Evolutionary conservation across 1,139 yeast genomes (phyloP).

Genomic region (Taphrina populina): DNA sequence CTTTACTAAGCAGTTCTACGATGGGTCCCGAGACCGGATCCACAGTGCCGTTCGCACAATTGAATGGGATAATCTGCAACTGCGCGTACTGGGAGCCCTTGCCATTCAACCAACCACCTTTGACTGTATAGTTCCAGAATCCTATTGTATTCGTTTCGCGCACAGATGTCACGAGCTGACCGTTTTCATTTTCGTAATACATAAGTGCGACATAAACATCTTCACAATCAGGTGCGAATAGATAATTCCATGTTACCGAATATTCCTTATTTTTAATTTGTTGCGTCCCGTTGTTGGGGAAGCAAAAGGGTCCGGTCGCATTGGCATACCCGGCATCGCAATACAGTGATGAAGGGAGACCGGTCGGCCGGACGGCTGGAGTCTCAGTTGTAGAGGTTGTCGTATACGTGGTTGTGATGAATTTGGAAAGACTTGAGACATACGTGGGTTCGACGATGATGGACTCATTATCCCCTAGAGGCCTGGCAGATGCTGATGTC

Average conservation of each 20-base stretch:
- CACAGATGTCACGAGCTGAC: conserved; percentile 19
- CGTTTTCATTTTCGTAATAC: conserved; percentile 21
- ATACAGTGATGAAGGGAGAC: conserved; percentile 19
- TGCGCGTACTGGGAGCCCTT: conserved; percentile 19
- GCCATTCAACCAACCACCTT: conserved; percentile 14
- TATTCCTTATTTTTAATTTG: conserved; percentile 30
- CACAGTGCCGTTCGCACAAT: conserved; percentile 14
- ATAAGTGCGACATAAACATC: conserved; percentile 22
- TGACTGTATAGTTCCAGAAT: conserved; percentile 31
- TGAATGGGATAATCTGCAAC: conserved; percentile 9
- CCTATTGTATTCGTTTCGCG: conserved; percentile 9
- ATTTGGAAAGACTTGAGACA: conserved; percentile 9
- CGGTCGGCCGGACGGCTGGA: conserved; percentile 9
- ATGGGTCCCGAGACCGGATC: conserved; percentile 21
- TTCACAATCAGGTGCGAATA: conserved; percentile 24
- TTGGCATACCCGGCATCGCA: conserved; percentile 14
- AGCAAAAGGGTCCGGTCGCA: conserved; percentile 29
- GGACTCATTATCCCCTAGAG: conserved; percentile 1
- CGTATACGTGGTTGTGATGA: conserved; percentile 10
- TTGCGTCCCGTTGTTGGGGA: conserved; percentile 25
- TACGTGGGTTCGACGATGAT: conserved; percentile 6
- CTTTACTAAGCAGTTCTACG: conserved; percentile 16
- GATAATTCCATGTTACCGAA: conserved; percentile 20
- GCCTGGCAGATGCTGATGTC: neutral
- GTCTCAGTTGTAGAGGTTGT: conserved; percentile 9